Evolutionary conservation across 2,329 filamentous ascomycete genomes (phyloP).

Genomic region (Pyricularia grisea): DNA sequence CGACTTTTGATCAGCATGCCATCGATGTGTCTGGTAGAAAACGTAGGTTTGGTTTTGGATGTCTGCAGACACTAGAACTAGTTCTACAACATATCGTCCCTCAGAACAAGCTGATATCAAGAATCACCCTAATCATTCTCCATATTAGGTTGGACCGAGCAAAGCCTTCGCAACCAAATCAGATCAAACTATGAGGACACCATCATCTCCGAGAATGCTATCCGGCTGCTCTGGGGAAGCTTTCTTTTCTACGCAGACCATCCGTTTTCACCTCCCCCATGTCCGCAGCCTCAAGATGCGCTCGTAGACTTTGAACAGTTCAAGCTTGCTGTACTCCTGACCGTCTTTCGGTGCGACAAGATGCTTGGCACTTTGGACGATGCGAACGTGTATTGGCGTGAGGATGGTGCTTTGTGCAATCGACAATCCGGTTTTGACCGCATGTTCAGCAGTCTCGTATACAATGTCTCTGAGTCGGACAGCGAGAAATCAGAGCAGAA

Average conservation of each 20-base stretch:
- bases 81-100: background rate
- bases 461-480: background rate
- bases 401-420: background rate
- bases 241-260: background rate
- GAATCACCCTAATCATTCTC: background rate
- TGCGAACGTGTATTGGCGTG: background rate
- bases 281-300: background rate
- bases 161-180: background rate
- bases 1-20: no score
- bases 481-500: background rate
- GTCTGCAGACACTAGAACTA: background rate
- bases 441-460: background rate
- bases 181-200: background rate
- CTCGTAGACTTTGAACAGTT: background rate
- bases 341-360: background rate
- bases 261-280: background rate
- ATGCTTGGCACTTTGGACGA: background rate
- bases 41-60: background rate
- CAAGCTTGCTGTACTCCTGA: background rate
- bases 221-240: background rate
- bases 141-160: background rate
- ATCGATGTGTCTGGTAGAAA: no score
- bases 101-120: background rate
- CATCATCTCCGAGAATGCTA: background rate
- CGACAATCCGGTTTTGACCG: background rate